Evolutionary conservation across 2,329 filamentous ascomycete species (phyloP).

Genomic region (Thermothelomyces thermophilus): DNA sequence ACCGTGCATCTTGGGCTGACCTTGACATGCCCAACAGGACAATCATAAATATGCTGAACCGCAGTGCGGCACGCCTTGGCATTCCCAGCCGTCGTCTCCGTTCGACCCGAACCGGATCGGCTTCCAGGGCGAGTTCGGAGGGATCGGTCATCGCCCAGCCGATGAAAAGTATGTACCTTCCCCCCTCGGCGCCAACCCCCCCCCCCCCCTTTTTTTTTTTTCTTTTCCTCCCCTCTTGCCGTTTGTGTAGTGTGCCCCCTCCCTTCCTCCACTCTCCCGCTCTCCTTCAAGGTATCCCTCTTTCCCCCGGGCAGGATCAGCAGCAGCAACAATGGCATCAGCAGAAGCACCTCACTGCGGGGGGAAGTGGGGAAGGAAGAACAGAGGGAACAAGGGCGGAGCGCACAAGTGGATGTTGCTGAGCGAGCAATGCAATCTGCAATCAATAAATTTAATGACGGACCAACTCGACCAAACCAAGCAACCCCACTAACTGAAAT

Average conservation of each 20-base stretch:
- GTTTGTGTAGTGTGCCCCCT: too few species aligned
- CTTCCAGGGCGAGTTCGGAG: slow-evolving; percentile 66
- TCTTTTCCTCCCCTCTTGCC: neutral
- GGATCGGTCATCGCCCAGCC: slow-evolving; percentile 58
- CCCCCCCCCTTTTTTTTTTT: neutral
- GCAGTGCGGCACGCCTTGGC: slow-evolving; percentile 64
- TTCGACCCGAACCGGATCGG: slow-evolving; percentile 56
- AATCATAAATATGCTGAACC: slow-evolving; percentile 68
- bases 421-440: neutral
- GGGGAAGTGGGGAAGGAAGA: too few species aligned
- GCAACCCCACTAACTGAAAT: neutral
- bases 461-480: too few species aligned
- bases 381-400: too few species aligned
- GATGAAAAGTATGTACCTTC: slow-evolving; percentile 46
- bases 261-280: neutral
- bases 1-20: too few species aligned
- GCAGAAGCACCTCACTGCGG: too few species aligned
- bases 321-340: too few species aligned
- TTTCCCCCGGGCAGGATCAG: too few species aligned
- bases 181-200: too few species aligned
- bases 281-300: too few species aligned
- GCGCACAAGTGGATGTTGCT: neutral
- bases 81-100: slow-evolving; percentile 49
- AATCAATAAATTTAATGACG: too few species aligned
- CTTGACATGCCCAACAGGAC: too few species aligned